phyloP scores from a whole-genome alignment of 2,329 filamentous ascomycete genomes.

The Lizonia empirigonia region DNA sequence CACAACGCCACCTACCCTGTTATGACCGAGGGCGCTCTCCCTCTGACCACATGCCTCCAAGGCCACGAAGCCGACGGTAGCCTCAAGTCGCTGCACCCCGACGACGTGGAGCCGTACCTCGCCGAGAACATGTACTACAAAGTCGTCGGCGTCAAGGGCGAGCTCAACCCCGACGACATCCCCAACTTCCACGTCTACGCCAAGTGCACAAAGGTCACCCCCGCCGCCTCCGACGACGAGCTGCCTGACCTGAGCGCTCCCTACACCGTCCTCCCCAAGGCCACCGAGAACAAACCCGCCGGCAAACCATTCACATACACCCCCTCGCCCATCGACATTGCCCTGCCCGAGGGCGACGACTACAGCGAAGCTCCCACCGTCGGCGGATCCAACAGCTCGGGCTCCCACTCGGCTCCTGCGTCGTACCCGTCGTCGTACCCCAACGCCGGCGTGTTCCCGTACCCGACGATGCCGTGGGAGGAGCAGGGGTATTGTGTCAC shows the following conservation, averaged over 20 bases:
- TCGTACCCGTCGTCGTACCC: slow-evolving; percentile 4
- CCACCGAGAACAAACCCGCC: slow-evolving; percentile 36
- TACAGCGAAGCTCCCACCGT: slow-evolving; percentile 16
- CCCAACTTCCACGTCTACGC: slow-evolving; percentile 44
- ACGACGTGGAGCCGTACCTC: slow-evolving; percentile 44
- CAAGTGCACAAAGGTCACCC: slow-evolving; percentile 37
- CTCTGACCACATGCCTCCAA: slow-evolving; percentile 44
- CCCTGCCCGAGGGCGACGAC: slow-evolving; percentile 20
- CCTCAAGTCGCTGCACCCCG: slow-evolving; percentile 39
- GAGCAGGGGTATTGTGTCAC: slow-evolving; percentile 41
- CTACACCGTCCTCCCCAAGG: slow-evolving; percentile 34
- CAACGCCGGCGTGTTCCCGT: slow-evolving; percentile 20
- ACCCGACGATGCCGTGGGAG: slow-evolving; percentile 28
- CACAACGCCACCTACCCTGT: slow-evolving; percentile 33
- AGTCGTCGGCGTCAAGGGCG: slow-evolving; percentile 40
- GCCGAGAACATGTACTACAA: slow-evolving; percentile 44
- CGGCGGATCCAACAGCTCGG: slow-evolving; percentile 9
- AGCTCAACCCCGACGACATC: slow-evolving; percentile 35
- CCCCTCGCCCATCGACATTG: slow-evolving; percentile 27
- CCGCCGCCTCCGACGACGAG: slow-evolving; percentile 30
- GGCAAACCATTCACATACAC: slow-evolving; percentile 39
- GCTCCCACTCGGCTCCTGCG: no score
- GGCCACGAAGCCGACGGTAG: slow-evolving; percentile 39
- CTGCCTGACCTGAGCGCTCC: slow-evolving; percentile 39
- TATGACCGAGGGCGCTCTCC: slow-evolving; percentile 41